phyloP scores from a whole-genome alignment of 192 early-diverging fungal genomes.

The Spinellus fusiger region DNA sequence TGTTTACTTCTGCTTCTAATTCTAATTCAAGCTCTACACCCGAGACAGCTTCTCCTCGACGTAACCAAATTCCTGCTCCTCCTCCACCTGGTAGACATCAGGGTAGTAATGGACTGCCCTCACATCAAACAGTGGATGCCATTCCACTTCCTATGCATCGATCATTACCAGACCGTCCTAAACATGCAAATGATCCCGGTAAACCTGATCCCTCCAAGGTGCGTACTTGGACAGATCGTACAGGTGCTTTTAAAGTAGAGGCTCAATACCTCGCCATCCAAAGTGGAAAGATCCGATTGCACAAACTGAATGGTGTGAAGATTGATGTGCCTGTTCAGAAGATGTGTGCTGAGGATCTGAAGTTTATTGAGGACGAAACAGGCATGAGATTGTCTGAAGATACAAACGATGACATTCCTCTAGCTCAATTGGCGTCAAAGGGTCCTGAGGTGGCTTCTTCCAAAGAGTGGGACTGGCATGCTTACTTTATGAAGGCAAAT shows the following conservation, averaged over 20 bases:
- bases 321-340: conserved; percentile 90
- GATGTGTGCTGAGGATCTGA: conserved; percentile 57
- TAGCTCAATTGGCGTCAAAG: conserved; percentile 25
- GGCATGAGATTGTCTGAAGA: conserved; percentile 14
- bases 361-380: conserved; percentile 44
- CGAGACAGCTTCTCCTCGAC: background rate
- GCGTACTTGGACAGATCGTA: conserved; percentile 89
- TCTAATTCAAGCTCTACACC: background rate
- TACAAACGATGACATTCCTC: conserved; percentile 23
- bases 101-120: background rate
- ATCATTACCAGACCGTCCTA: conserved; percentile 16
- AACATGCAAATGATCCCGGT: background rate
- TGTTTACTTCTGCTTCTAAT: background rate
- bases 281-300: conserved; percentile 85
- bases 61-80: conserved; percentile 29
- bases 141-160: conserved; percentile 16
- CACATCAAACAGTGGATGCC: conserved; percentile 15
- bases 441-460: conserved; percentile 34
- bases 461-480: conserved; percentile 88
- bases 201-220: conserved; percentile 21
- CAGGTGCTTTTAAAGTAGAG: conserved; percentile 89
- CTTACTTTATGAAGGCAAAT: conserved; percentile 79
- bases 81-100: conserved; percentile 13
- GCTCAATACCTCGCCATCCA: conserved; percentile 77
- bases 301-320: conserved; percentile 92